Base-by-base conservation (phyloP, 345 rosid species). In the Geranium rotundifolium region DNA sequence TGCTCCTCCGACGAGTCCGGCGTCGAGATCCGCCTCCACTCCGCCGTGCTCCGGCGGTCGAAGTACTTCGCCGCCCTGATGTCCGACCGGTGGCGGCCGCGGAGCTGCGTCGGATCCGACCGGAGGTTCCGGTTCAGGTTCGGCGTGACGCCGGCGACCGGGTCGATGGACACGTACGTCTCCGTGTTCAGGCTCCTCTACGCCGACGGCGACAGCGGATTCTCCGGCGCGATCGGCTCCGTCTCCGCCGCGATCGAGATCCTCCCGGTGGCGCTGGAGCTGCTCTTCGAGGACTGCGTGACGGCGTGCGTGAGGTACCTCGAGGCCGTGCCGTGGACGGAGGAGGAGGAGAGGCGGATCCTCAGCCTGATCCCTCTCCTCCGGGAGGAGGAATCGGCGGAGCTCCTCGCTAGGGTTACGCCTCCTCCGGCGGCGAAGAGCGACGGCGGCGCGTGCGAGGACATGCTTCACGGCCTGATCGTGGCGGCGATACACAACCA, bases 271-370 rank as follows among this genome's bases (percentile, higher is more conserved):
- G 89, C 89, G 1, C 75, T 84, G 17, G 80, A 82, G 54, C 63
- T 86, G 13, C 74, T 86, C n/a, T n/a, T n/a, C n/a, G n/a, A n/a
- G n/a, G n/a, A n/a, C n/a, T n/a, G n/a, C n/a, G n/a, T n/a, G n/a
- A 70, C 60, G 19, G 63, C 66, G 20, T 82, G 84, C 62, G 75
- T 86, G 9, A 71, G 55, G 27, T 84, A 76, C 72, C 76, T 86
- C 3, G 89, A 86, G 67, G 85, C 82, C 34, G 85, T 84, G 31
- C 89, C 92, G n/a, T 86, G 92, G 92, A 78, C 74, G 54, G 85
- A 84, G 37, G 92, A 80, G 46, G 92, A 84, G 34, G 92, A 86
- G 57, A 61, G 62, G 59, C 76, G 83, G 18, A 81, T 86, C 14
- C 41, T 86, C 50, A 61, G 29, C 61, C 63, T 82, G 56, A 67